phyloP scores from a whole-genome alignment of 2,329 filamentous ascomycete species.

The Cladosporium oxysporum region DNA sequence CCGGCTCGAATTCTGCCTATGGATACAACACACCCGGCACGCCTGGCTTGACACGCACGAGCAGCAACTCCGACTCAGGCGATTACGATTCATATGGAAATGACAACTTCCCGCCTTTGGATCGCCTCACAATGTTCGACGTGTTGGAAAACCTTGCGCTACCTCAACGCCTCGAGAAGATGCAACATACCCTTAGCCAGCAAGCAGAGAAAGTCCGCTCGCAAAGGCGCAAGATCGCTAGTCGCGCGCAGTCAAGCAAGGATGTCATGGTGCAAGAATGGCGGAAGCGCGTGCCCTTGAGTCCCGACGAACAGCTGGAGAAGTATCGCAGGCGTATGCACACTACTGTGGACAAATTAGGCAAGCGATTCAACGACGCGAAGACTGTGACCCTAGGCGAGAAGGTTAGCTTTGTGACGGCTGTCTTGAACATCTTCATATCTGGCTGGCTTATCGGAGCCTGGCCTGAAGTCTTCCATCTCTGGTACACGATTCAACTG shows the following conservation, averaged over 20 bases:
- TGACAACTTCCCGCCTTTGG: constrained; percentile 82
- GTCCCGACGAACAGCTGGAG: constrained; percentile 88
- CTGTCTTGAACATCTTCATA: constrained; percentile 95
- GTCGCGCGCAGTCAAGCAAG: constrained; percentile 74
- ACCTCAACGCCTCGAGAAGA: constrained; percentile 84
- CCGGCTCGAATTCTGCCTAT: constrained; percentile 37
- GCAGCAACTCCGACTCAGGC: constrained; percentile 71
- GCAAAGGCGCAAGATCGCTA: constrained; percentile 78
- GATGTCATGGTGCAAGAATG: constrained; percentile 91
- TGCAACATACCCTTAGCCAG: constrained; percentile 77
- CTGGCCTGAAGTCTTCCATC: constrained; percentile 80
- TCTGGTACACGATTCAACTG: constrained; percentile 68
- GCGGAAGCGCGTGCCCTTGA: constrained; percentile 74
- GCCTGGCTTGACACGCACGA: constrained; percentile 69
- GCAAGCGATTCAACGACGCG: constrained; percentile 83
- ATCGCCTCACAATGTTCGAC: constrained; percentile 88
- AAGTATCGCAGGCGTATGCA: constrained; percentile 88
- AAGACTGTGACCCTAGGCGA: constrained; percentile 85
- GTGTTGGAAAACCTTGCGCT: constrained; percentile 90
- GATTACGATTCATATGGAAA: constrained; percentile 81
- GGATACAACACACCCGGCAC: constrained; percentile 40
- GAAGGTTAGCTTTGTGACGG: constrained; percentile 94
- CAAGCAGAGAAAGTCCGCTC: constrained; percentile 84
- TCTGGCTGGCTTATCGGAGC: constrained; percentile 91
- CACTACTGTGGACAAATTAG: constrained; percentile 82